These are phyloP conservation scores for Eucalyptus victrix DNA, from an alignment of 345 rosid species.

Conservation along the genomic window DNA sequence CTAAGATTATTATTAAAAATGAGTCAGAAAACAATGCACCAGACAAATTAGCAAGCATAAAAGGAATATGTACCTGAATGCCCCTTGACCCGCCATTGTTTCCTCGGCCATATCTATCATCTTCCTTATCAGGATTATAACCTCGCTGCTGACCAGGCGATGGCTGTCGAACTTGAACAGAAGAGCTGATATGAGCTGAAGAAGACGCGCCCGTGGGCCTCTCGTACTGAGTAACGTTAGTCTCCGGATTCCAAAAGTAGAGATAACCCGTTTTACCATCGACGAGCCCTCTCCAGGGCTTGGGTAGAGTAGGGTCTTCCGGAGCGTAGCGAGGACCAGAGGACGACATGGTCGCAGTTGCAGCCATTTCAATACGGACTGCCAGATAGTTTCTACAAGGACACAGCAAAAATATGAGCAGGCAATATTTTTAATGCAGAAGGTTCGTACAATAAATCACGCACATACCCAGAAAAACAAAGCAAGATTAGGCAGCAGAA, in stretches of 20 bases:
- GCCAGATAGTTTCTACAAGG: background rate
- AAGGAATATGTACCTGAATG: conserved; percentile 28
- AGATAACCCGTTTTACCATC: conserved; percentile 88
- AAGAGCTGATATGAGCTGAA: conserved; percentile 35
- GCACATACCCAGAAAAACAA: background rate
- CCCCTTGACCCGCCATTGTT: conserved; percentile 23
- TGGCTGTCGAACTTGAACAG: conserved; percentile 48
- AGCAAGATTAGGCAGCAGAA: background rate
- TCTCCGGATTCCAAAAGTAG: conserved; percentile 95
- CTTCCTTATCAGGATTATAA: conserved; percentile 38
- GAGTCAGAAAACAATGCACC: background rate
- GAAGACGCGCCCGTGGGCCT: conserved; percentile 30
- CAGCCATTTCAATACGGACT: conserved; percentile 35
- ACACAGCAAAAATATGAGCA: background rate
- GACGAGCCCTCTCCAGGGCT: conserved; percentile 95
- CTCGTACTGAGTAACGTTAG: conserved; percentile 93
- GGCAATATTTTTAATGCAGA: background rate
- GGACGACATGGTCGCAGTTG: conserved; percentile 44
- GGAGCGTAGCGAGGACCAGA: conserved; percentile 73
- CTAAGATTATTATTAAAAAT: background rate
- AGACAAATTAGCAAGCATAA: background rate
- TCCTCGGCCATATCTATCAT: conserved; percentile 33
- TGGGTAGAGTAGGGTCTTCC: conserved; percentile 85
- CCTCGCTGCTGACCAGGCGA: conserved; percentile 18
- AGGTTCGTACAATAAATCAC: background rate